Percentiles rank a stretch among this genome's conserved stretches.
Evolutionary conservation across 2,329 filamentous ascomycete genomes (phyloP).

Genomic region (Ceratocystis harringtonii): DNA sequence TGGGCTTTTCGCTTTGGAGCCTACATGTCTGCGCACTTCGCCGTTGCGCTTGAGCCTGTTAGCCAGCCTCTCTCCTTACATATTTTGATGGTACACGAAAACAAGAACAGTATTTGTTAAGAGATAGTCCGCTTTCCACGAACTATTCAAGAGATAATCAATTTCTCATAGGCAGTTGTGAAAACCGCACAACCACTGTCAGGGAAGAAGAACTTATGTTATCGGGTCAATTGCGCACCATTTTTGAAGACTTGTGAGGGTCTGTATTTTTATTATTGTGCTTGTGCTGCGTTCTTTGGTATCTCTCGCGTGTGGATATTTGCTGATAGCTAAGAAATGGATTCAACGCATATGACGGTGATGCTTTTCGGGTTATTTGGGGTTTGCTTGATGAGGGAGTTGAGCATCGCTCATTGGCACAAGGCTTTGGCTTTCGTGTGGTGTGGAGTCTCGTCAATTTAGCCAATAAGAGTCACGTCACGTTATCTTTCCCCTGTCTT

Average conservation of each 20-base stretch:
- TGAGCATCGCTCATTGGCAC: too few species aligned
- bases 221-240: neutral
- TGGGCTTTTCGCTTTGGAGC: conserved; percentile 26
- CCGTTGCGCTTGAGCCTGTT: neutral
- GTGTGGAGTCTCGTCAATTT: too few species aligned
- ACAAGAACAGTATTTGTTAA: neutral
- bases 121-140: neutral
- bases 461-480: too few species aligned
- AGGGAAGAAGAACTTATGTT: neutral
- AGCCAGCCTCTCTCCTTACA: neutral
- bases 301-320: neutral
- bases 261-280: neutral
- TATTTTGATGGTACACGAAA: neutral
- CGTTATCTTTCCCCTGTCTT: neutral
- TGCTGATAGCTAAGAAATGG: neutral
- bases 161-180: too few species aligned
- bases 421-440: too few species aligned
- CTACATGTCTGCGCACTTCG: conserved; percentile 1
- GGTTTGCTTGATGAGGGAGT: neutral
- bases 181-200: too few species aligned
- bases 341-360: neutral
- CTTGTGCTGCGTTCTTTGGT: neutral
- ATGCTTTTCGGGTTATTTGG: neutral
- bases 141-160: too few species aligned
- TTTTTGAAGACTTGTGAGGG: neutral